phyloP scores from a whole-genome alignment of 225 moss, liverwort and hornwort species.

The Neckera pumila region DNA sequence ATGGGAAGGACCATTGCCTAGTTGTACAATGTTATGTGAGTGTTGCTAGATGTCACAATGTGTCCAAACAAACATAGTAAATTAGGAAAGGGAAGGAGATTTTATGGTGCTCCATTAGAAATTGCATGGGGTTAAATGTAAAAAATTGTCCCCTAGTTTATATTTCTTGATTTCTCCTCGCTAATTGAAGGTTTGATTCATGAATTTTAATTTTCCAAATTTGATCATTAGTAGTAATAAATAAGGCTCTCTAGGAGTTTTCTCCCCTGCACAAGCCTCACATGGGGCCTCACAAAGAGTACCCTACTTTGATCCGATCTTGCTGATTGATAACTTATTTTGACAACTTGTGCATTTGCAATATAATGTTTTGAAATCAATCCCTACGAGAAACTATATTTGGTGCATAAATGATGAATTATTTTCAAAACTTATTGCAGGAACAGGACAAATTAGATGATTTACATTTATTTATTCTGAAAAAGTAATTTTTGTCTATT shows the following conservation, averaged over 20 bases:
- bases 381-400: not conserved
- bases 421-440: rapidly evolving
- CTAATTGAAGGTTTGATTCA: not conserved
- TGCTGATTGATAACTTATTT: slow-evolving; percentile 14
- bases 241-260: not conserved
- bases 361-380: slow-evolving; percentile 40
- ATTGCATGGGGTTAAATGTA: not conserved
- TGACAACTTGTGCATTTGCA: slow-evolving; percentile 19
- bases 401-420: rapidly evolving
- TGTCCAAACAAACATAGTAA: rapidly evolving
- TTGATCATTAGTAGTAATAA: not conserved
- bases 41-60: not conserved
- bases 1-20: rapidly evolving
- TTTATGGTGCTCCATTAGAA: not conserved
- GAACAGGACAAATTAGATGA: rapidly evolving
- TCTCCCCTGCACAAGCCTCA: not conserved
- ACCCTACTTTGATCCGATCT: not conserved
- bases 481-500: no score
- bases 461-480: not conserved
- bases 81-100: not conserved
- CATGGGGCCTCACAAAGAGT: no score
- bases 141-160: not conserved
- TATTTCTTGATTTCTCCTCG: not conserved
- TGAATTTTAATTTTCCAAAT: not conserved
- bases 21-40: not conserved